phyloP scores from a whole-genome alignment of 352 stramenopile species.

The Globisporangium viniferum region DNA sequence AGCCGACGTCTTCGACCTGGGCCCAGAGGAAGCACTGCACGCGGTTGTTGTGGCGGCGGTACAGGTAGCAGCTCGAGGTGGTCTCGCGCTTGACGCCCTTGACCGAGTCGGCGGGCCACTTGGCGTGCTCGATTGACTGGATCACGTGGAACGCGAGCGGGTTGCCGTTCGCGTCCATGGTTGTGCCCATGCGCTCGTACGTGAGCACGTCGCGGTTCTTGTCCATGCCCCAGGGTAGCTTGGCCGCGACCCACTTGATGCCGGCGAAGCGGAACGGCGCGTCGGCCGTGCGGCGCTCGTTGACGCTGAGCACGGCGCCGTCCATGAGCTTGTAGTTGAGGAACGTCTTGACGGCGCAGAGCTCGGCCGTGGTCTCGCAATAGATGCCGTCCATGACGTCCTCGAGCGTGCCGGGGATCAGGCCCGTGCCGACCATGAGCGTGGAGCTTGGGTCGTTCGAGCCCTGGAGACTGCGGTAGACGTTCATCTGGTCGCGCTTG shows the following conservation, averaged over 20 bases:
- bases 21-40: conserved; percentile 40
- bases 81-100: conserved; percentile 46
- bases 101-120: conserved; percentile 41
- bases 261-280: conserved; percentile 40
- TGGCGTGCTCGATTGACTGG: conserved; percentile 55
- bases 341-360: conserved; percentile 32
- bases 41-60: conserved; percentile 27
- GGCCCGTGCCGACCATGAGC: conserved; percentile 14
- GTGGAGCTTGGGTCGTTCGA: conserved; percentile 3
- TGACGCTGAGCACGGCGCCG: conserved; percentile 27
- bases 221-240: conserved; percentile 27
- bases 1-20: conserved; percentile 21
- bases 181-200: conserved; percentile 54
- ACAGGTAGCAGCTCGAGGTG: conserved; percentile 49
- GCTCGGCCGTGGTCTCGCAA: conserved; percentile 36
- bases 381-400: conserved; percentile 49
- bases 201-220: conserved; percentile 37
- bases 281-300: conserved; percentile 26
- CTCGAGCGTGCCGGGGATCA: conserved; percentile 15
- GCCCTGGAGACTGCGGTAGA: conserved; percentile 13
- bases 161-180: conserved; percentile 40
- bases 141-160: conserved; percentile 49
- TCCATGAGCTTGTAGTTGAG: conserved; percentile 35
- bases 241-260: conserved; percentile 45
- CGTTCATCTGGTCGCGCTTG: conserved; percentile 17